Evolutionary conservation across 192 early-diverging fungal genomes (phyloP), one percentile per base, ranked within the genome.

Genomic region (Linderina pennispora): DNA sequence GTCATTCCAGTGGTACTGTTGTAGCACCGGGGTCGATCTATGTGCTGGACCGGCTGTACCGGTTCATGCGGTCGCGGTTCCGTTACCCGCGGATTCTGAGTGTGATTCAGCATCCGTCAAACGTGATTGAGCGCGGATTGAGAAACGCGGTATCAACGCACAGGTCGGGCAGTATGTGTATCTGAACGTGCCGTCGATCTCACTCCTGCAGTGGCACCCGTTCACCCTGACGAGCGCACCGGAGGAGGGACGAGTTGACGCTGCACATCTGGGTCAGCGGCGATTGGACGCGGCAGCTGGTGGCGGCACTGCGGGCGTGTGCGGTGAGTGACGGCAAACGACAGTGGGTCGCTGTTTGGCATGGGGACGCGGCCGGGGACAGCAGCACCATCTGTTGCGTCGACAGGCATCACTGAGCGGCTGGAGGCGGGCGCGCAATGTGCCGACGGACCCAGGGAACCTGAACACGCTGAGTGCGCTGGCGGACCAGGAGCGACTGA

Each of bases 191-290:
- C 88, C 88, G 16, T 82, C 83, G 40, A 81, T 89, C 46, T 74
- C 80, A 24, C 44, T 48, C 20, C 72, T 65, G 31, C 78, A 89
- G 53, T 89, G 88, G 87, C 87, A 90, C 52, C 88, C 88, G 11
- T 90, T 90, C 59, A 90, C 88, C 16, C 62, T 90, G 45, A 90
- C 88, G 16, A 87, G 84, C 23, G 84, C 85, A 23, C 88, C 88
- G 9, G 75, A 90, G 50, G 87, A 90, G 42, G 33, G 78, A 80
- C 36, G 82, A 81, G 50, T 48, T 85, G 31, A 80, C 80, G 15
- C 53, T 90, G 26, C 88, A 90, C 55, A 88, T 89, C 48, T 80
- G 85, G 62, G 72, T 88, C 17, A 84, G 73, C 9, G 87, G 87
- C 26, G 86, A 81, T 53, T 89, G 81, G 81, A 88, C 87, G 16